Conservation (phyloP, 768 basidiomycete genomes). For the Lactarius tabidus region DNA sequence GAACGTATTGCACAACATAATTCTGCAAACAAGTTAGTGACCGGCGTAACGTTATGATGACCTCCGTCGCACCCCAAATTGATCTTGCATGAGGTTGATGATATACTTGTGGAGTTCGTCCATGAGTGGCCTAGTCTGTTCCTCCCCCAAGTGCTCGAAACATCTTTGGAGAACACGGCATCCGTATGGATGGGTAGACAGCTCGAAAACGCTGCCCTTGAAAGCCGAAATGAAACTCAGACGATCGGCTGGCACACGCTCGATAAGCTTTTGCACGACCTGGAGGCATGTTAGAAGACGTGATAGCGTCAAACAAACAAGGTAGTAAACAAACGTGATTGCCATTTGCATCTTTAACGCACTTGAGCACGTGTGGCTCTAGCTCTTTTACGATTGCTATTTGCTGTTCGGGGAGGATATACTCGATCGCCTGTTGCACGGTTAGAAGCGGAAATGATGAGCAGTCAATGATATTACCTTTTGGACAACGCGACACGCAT, state of each 20-base stretch:
- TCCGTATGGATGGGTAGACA: conserved; percentile 87
- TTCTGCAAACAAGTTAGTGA: conserved; percentile 48
- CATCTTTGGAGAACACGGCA: conserved; percentile 94
- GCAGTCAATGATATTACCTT: conserved; percentile 51
- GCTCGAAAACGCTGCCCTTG: conserved; percentile 69
- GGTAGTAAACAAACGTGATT: conserved; percentile 70
- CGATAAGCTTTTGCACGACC: conserved; percentile 88
- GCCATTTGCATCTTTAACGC: conserved; percentile 87
- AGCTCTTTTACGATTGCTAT: conserved; percentile 70
- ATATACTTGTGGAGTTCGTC: conserved; percentile 78
- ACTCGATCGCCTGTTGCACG: conserved; percentile 70
- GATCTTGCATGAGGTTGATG: conserved; percentile 76
- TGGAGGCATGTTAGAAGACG: conserved; percentile 30
- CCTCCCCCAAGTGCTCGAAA: conserved; percentile 75
- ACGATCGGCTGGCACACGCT: conserved; percentile 71
- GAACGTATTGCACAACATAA: conserved; percentile 92
- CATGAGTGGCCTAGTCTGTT: conserved; percentile 63
- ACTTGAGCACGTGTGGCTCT: conserved; percentile 73
- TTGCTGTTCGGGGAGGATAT: conserved; percentile 75
- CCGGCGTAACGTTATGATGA: background rate
- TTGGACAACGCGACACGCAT: conserved; percentile 94
- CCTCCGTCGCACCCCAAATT: conserved; percentile 70
- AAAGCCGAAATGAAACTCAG: conserved; percentile 73
- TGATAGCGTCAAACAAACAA: background rate
- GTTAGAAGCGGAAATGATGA: conserved; percentile 17